Evolutionary conservation across 148 eudicot species (phyloP), one percentile per base, ranked within the genome.

Genomic region (Nepenthes mirabilis): DNA sequence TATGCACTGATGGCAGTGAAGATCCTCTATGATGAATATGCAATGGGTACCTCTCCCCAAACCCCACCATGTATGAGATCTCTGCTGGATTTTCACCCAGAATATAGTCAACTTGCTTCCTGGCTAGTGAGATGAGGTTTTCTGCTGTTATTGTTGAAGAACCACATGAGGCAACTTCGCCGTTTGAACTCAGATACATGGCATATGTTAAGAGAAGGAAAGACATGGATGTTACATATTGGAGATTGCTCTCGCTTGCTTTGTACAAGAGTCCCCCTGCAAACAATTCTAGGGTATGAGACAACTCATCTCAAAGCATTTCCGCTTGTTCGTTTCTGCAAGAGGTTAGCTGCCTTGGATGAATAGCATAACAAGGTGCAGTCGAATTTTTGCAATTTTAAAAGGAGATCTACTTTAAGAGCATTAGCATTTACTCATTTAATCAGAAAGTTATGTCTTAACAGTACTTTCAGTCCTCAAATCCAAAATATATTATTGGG

Each of bases 21-120:
- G 94, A 76, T 34, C 90, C 97, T 55, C 97, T 76, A 57, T 89
- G 97, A 63, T 89, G 97, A 47, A 83, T 65, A n/a, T 70, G 81
- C 33, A 60, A 50, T 0, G 97, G 97, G 61, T 81, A 89, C 50
- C 56, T 86, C 8, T 80, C 47, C 2, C 94, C 97, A 47, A 89
- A 89, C 5, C 97, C 97, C 9, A 89, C 94, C 93, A 89, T 89
- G 66, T 83, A 89, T 6, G 97, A 89, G 78, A 71, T 86, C 55
- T 76, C 79, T 33, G 61, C 68, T 0, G 94, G 97, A 58, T 89
- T 89, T 36, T 86, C 77, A 0, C 97, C 97, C 43, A 89, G 57
- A 34, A 89, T 80, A 64, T 89, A 89, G 65, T 89, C 97, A 9
- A 86, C 82, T 57, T 89, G 97, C 58, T 71, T 81, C 71, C 65